phyloP scores from a whole-genome alignment of 1,284 basidiomycete species.

The Irpex sp. region DNA sequence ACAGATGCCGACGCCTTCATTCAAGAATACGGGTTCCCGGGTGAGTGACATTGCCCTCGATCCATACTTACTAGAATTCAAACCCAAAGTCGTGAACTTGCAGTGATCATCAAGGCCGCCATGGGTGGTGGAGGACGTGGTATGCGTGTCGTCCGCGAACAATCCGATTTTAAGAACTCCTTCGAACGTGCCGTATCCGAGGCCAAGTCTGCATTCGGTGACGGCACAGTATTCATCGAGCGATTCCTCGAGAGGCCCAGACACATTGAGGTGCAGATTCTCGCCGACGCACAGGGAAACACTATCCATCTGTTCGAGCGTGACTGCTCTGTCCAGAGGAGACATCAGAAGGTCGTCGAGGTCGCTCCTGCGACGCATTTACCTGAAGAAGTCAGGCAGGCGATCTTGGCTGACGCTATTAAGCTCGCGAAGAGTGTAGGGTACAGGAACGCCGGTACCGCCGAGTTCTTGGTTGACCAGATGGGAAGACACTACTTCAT shows the following conservation, averaged over 20 bases:
- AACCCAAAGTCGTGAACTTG: constrained; percentile 6
- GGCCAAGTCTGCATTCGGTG: constrained; percentile 94
- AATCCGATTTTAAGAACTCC: constrained; percentile 84
- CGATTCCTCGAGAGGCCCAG: constrained; percentile 94
- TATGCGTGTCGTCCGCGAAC: constrained; percentile 96
- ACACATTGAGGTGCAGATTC: constrained; percentile 95
- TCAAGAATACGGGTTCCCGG: constrained; percentile 93
- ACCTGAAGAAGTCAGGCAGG: constrained; percentile 85
- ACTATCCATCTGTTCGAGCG: constrained; percentile 97
- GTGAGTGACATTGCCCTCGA: constrained; percentile 32
- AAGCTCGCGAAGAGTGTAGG: constrained; percentile 89
- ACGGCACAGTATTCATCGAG: constrained; percentile 98
- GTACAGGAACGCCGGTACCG: constrained; percentile 96
- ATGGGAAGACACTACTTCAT: constrained; percentile 97
- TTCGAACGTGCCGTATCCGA: constrained; percentile 95
- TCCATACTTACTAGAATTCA: constrained; percentile 10
- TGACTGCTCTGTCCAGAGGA: constrained; percentile 96
- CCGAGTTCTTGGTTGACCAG: constrained; percentile 95
- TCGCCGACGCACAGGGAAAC: constrained; percentile 90
- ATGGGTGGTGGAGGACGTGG: constrained; percentile 99
- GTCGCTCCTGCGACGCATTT: constrained; percentile 96
- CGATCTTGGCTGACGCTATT: constrained; percentile 88
- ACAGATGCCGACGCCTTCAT: constrained; percentile 85
- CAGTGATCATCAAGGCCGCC: constrained; percentile 95
- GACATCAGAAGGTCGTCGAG: constrained; percentile 99